phyloP scores from a whole-genome alignment of 495 filamentous ascomycete genomes.

The Lasiosphaeria hispida region DNA sequence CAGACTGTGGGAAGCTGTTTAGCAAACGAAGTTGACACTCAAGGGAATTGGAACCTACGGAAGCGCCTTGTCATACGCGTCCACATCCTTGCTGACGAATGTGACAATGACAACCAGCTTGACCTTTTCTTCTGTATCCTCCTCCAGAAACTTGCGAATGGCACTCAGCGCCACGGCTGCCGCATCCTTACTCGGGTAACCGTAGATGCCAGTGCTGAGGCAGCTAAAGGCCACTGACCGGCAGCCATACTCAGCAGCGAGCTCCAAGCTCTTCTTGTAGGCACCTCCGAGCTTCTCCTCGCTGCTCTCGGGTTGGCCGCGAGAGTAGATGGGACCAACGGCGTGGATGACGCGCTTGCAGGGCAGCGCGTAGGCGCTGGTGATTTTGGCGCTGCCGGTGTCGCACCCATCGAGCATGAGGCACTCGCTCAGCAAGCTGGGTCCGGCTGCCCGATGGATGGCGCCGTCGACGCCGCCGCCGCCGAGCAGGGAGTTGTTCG shows the following conservation, averaged over 20 bases:
- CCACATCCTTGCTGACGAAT: conserved; percentile 73
- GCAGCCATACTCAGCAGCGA: conserved; percentile 64
- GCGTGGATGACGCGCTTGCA: conserved; percentile 81
- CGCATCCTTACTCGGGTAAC: conserved; percentile 74
- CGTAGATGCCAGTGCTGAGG: conserved; percentile 86
- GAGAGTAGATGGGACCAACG: conserved; percentile 79
- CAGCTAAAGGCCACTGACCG: conserved; percentile 77
- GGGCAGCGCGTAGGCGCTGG: conserved; percentile 70
- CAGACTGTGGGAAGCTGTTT: conserved; percentile 16
- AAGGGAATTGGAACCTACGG: conserved; percentile 58
- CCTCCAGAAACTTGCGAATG: conserved; percentile 66
- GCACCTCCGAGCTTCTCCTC: conserved; percentile 60
- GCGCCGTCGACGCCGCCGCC: conserved; percentile 88
- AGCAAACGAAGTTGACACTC: no score
- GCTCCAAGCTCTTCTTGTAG: conserved; percentile 70
- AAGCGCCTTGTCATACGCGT: conserved; percentile 63
- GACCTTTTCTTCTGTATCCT: conserved; percentile 53
- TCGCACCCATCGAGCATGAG: conserved; percentile 62
- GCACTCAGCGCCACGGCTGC: conserved; percentile 65
- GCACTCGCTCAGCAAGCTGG: conserved; percentile 66
- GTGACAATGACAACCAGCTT: conserved; percentile 78
- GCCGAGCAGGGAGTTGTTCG: conserved; percentile 73
- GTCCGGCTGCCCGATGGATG: conserved; percentile 83
- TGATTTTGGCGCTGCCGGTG: conserved; percentile 83
- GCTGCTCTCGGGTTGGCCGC: conserved; percentile 35